Percentiles rank a stretch among this genome's conserved stretches.
These are phyloP conservation scores for Clarireedia homoeocarpa DNA, from an alignment of 2,329 filamentous ascomycete species.

Conservation along the genomic window DNA sequence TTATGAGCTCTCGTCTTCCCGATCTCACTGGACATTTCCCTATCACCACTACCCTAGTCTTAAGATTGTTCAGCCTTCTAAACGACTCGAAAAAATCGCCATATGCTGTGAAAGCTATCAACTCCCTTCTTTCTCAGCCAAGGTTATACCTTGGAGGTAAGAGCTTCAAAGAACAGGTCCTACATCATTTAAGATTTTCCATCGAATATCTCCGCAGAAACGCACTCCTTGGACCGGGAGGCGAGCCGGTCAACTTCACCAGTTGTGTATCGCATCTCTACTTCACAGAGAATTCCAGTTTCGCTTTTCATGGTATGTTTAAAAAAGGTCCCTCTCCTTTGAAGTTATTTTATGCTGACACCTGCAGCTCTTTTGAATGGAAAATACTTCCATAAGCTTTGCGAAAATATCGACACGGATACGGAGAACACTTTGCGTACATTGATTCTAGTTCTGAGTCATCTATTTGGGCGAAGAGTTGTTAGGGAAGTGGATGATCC, in stretches of 20 bases:
- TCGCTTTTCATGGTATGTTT: slow-evolving; percentile 58
- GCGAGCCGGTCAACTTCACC: slow-evolving; percentile 64
- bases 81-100: slow-evolving; percentile 55
- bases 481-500: slow-evolving; percentile 42
- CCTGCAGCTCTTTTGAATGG: slow-evolving; percentile 51
- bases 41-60: slow-evolving; percentile 63
- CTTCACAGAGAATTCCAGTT: slow-evolving; percentile 66
- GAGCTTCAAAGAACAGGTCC: slow-evolving; percentile 58
- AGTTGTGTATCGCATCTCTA: slow-evolving; percentile 65
- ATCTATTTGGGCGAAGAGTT: slow-evolving; percentile 58
- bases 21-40: slow-evolving; percentile 73
- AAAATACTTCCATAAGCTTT: slow-evolving; percentile 62
- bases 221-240: slow-evolving; percentile 51
- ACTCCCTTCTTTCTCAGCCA: slow-evolving; percentile 61
- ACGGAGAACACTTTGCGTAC: slow-evolving; percentile 44
- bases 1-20: slow-evolving; percentile 66
- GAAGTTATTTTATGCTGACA: slow-evolving; percentile 2
- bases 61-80: slow-evolving; percentile 60
- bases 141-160: slow-evolving; percentile 63
- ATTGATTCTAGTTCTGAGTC: slow-evolving; percentile 60
- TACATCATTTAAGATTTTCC: slow-evolving; percentile 72
- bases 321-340: not conserved
- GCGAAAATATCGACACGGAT: slow-evolving; percentile 45
- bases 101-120: slow-evolving; percentile 54
- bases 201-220: slow-evolving; percentile 71